Conservation (phyloP, 192 early-diverging fungal genomes). For the Backusella tarrabulga region DNA sequence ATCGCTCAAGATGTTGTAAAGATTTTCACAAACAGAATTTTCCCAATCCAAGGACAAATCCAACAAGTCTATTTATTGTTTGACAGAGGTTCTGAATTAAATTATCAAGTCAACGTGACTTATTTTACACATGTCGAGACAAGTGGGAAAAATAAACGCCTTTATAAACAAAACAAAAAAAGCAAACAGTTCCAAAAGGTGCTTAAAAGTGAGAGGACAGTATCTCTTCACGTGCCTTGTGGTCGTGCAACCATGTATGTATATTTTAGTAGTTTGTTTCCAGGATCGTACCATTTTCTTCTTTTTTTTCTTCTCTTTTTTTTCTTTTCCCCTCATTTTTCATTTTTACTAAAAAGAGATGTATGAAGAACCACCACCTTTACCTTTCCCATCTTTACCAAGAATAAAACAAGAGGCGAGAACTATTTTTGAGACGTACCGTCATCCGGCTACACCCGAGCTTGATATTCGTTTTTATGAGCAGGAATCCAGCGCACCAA, state of each 20-base stretch:
- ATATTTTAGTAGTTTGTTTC: background rate
- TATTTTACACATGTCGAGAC: background rate
- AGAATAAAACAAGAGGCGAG: conserved; percentile 10
- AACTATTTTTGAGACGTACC: background rate
- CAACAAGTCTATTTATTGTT: background rate
- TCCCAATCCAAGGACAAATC: background rate
- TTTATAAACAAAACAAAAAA: conserved; percentile 1
- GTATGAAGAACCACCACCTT: conserved; percentile 14
- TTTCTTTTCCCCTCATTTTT: background rate
- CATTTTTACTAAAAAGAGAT: background rate
- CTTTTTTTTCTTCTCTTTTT: background rate
- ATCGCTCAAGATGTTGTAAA: too few species aligned
- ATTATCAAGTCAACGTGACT: background rate
- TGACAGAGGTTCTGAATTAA: background rate
- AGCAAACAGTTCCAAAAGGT: background rate
- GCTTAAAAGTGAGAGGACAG: background rate
- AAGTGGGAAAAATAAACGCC: background rate
- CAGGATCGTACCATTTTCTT: background rate
- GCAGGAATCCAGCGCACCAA: background rate
- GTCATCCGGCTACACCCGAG: background rate
- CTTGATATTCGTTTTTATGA: background rate
- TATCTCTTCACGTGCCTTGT: conserved; percentile 4
- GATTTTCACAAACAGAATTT: background rate
- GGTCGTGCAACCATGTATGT: conserved; percentile 1
- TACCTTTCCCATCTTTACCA: conserved; percentile 16